These are phyloP conservation scores for Geosmithia flava DNA, from an alignment of 2,329 filamentous ascomycete species.

Conservation along the genomic window DNA sequence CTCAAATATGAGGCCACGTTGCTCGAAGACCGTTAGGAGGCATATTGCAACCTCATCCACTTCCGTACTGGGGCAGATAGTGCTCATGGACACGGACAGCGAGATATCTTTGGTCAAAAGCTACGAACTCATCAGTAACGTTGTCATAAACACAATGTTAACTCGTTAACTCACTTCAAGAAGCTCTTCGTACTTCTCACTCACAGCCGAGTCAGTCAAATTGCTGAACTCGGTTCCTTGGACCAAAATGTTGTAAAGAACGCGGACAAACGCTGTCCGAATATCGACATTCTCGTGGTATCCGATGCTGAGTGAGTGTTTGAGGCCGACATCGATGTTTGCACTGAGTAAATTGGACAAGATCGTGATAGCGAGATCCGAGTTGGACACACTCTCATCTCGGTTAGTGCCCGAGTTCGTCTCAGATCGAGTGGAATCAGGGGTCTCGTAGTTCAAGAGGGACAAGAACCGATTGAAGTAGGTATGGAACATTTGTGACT, in stretches of 20 bases:
- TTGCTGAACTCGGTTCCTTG: conserved; percentile 62
- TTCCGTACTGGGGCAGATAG: conserved; percentile 54
- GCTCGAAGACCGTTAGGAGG: conserved; percentile 58
- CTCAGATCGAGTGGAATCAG: conserved; percentile 21
- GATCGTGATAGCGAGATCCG: conserved; percentile 54
- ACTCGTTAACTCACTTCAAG: conserved; percentile 31
- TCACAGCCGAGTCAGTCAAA: conserved; percentile 53
- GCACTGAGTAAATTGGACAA: conserved; percentile 58
- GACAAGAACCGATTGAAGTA: conserved; percentile 61
- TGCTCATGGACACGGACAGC: conserved; percentile 50
- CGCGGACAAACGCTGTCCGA: conserved; percentile 56
- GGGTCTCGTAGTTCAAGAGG: conserved; percentile 45
- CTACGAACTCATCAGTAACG: conserved; percentile 15
- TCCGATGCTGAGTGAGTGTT: conserved; percentile 57
- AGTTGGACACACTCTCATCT: conserved; percentile 42
- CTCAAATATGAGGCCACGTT: conserved; percentile 48
- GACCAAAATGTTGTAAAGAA: conserved; percentile 58
- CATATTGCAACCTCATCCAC: conserved; percentile 59
- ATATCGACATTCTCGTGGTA: conserved; percentile 61
- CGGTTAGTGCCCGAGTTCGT: conserved; percentile 21
- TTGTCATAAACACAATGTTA: neutral
- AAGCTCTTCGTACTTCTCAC: conserved; percentile 56
- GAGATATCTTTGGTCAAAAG: conserved; percentile 50
- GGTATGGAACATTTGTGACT: conserved; percentile 59
- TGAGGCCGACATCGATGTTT: conserved; percentile 59